Percentiles rank a stretch among this genome's conserved stretches.
phyloP scores from a whole-genome alignment of 257 asterid genomes.

The Apocynum venetum region DNA sequence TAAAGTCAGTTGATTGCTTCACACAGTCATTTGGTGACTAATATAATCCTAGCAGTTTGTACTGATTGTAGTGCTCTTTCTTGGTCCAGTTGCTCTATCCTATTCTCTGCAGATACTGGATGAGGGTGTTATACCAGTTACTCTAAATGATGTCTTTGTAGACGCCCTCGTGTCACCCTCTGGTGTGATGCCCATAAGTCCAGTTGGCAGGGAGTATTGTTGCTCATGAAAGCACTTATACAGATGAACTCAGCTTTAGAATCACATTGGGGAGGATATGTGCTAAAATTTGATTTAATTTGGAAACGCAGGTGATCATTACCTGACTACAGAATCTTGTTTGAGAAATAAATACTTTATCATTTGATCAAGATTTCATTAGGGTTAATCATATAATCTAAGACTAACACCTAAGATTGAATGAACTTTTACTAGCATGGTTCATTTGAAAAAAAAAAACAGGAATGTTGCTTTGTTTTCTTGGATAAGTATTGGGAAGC shows the following conservation, averaged over 20 bases:
- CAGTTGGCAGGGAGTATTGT: conserved; percentile 31
- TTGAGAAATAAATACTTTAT: no score
- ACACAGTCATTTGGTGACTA: not conserved
- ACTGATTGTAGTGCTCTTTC: conserved; percentile 10
- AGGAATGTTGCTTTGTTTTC: not conserved
- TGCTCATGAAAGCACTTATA: not conserved
- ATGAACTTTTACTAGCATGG: not conserved
- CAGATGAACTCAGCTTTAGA: not conserved
- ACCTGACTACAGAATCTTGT: not conserved
- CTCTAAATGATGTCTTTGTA: conserved; percentile 63
- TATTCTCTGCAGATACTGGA: conserved; percentile 79
- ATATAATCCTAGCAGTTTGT: not conserved
- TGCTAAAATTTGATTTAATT: not conserved
- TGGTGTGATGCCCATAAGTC: conserved; percentile 69
- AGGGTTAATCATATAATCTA: not conserved
- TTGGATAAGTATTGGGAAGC: not conserved
- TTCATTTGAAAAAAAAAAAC: not conserved
- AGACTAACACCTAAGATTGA: not conserved
- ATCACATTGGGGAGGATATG: not conserved
- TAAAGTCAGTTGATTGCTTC: conserved; percentile 20
- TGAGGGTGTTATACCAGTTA: conserved; percentile 66
- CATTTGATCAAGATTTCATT: no score
- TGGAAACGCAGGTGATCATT: not conserved
- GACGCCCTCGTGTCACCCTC: conserved; percentile 78
- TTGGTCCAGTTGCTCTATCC: conserved; percentile 63